These are phyloP conservation scores for Lichtheimia hyalospora DNA, from an alignment of 371 early-diverging fungal genomes.

Conservation along the genomic window DNA sequence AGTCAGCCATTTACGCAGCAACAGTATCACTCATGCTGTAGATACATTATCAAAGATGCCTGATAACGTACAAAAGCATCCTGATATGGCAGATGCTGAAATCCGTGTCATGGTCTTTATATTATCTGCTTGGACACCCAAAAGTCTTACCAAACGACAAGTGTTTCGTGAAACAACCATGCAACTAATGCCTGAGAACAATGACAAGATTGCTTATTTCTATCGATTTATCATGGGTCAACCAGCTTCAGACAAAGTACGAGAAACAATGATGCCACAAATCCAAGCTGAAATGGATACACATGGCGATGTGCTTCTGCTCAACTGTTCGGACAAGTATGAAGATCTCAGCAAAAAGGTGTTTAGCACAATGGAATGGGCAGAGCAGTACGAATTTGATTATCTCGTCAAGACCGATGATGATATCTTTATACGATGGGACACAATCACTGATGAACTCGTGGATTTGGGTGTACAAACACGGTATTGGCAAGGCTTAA, in stretches of 20 bases:
- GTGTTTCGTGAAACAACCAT: conserved; percentile 59
- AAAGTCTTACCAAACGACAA: conserved; percentile 48
- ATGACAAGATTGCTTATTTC: conserved; percentile 36
- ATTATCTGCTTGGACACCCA: conserved; percentile 58
- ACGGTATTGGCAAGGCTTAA: conserved; percentile 65
- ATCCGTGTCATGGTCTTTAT: conserved; percentile 54
- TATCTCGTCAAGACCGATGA: conserved; percentile 68
- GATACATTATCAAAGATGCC: background rate
- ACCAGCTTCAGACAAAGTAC: conserved; percentile 33
- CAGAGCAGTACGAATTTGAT: conserved; percentile 54
- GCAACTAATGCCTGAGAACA: conserved; percentile 49
- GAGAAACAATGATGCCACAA: conserved; percentile 28
- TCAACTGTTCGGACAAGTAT: conserved; percentile 48
- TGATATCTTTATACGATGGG: conserved; percentile 68
- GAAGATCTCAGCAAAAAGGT: conserved; percentile 55
- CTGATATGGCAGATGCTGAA: conserved; percentile 28
- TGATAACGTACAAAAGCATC: conserved; percentile 12
- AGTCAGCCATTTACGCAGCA: conserved; percentile 30
- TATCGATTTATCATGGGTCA: conserved; percentile 59
- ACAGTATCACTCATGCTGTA: conserved; percentile 21
- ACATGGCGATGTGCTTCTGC: conserved; percentile 47
- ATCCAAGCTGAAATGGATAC: conserved; percentile 41
- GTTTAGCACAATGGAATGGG: conserved; percentile 57
- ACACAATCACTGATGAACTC: conserved; percentile 56
- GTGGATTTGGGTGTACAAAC: conserved; percentile 45